Evolutionary conservation across 148 eudicot species (phyloP), one percentile per base, ranked within the genome.

Genomic region (Rhododendron griersonianum): DNA sequence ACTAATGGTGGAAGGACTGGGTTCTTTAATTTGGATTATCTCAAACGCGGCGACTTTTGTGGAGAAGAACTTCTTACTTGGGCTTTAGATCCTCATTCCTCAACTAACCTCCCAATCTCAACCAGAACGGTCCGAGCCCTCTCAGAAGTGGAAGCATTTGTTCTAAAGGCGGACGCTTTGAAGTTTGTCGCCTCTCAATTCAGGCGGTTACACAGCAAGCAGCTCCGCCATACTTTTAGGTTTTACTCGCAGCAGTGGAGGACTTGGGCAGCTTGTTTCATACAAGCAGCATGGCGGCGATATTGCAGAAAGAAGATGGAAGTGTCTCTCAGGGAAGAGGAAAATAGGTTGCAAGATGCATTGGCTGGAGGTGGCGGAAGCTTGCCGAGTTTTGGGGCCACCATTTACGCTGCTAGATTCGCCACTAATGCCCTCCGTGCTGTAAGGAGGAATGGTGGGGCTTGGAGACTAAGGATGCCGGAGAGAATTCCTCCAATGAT

Each of bases 31-130:
- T 92, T 92, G 0, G 91, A 5, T 85, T 93, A 1, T 28, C 10
- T 75, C 8, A 91, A 92, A 7, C 89, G 95, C 1, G 98, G 98
- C 0, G 94, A 94, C 87, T 95, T 95, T 73, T 95, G 98, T 69
- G 98, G 98, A 4, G 96, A 95, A 84, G 98, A 95, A 84, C 91
- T 95, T 13, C 90, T 95, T 4, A 93, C 93, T 3, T 95, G 98
- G 98, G 98, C 94, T 0, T 87, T 95, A 0, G 93, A 91, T 74
- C 94, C 91, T 0, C 89, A 91, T 10, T 91, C 94, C 0, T 85
- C 89, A 5, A 83, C 87, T 28, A 89, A 89, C 89, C 92, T 94
- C 25, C 98, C 98, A 2, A 91, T 93, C 5, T 95, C 96, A 19
- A 94, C 96, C 0, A 90, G 98, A 73, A 94, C 96, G 0, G 98